A percentile compares a stretch with the other conserved stretches of the same genome.
Evolutionary conservation across 768 basidiomycete genomes (phyloP).

Genomic region (Termitomyces sp.): DNA sequence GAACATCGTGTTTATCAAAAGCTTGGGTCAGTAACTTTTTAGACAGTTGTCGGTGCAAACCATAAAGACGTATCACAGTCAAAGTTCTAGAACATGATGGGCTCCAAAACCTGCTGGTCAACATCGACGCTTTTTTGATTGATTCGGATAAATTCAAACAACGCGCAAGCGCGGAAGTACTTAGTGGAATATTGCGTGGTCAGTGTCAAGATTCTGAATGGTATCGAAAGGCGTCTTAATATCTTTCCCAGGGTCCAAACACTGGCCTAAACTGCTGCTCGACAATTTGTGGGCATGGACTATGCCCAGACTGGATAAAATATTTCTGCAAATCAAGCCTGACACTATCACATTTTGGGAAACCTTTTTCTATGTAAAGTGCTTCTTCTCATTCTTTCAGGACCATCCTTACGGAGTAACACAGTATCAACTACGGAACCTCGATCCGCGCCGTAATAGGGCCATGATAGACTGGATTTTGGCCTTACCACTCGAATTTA

Average conservation of each 20-base stretch:
- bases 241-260: constrained; percentile 59
- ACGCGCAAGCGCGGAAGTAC: constrained; percentile 60
- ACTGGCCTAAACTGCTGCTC: constrained; percentile 60
- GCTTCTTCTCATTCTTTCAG: neutral
- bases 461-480: constrained; percentile 75
- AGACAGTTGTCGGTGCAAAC: neutral
- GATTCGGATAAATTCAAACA: constrained; percentile 82
- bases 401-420: neutral
- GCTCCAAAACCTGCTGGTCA: constrained; percentile 46
- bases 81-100: constrained; percentile 56
- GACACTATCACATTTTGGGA: constrained; percentile 82
- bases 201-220: constrained; percentile 11
- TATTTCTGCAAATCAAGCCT: constrained; percentile 75
- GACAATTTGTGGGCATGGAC: constrained; percentile 72
- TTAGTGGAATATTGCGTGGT: constrained; percentile 76
- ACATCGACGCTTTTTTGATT: constrained; percentile 54
- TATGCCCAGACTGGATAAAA: constrained; percentile 47
- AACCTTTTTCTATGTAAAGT: constrained; percentile 48
- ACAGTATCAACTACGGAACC: constrained; percentile 51
- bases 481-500: constrained; percentile 73
- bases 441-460: constrained; percentile 76
- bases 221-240: neutral
- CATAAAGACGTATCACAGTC: constrained; percentile 30
- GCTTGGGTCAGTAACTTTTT: constrained; percentile 23
- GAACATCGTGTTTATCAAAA: constrained; percentile 36